Evolutionary conservation across 345 rosid species (phyloP), one percentile per base, ranked within the genome.

Genomic region (Lepidium didymum): DNA sequence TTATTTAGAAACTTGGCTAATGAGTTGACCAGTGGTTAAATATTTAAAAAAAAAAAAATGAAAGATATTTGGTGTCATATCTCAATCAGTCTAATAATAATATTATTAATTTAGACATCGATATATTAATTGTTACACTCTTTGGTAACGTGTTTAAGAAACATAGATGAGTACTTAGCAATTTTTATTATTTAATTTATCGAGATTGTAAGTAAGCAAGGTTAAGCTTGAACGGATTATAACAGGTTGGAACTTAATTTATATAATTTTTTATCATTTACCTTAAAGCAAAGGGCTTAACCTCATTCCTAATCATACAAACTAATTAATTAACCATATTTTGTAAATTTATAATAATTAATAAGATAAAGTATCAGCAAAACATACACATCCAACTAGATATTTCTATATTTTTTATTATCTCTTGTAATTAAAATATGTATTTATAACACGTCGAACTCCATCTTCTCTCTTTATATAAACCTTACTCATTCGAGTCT

Each of bases 341-440:
- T 18, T 37, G 35, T 29, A 9, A 3, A 3, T 36, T 34, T 43
- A 3, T 15, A 29, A 27, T 33, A 50, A 51, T 5, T 16, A 38
- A 27, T 33, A 65, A 51, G 55, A 58, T 61, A 67, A 67, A 67
- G 64, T 61, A 67, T 60, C 46, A 18, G 15, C 36, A 60, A 67
- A 44, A 69, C 21, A 62, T 68, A 62, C 54, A 61, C 74, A 74
- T 68, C 78, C 74, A 74, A 74, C 78, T 45, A 54, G 6, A 74
- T 37, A 46, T 68, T 60, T 74, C 36, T 60, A 57, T 57, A 59
- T 33, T 42, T 10, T 41, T 50, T 23, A 63, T n/a, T 45, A 7
- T 27, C 46, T 46, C 51, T 19, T 0, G 19, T 34, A 44, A 44
- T 29, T 31, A 60, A 29, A 61, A 51, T 29, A 51, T 37, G 40